Evolutionary conservation across 306 rosid species (phyloP).

Genomic region (Casuarina cunninghamiana): DNA sequence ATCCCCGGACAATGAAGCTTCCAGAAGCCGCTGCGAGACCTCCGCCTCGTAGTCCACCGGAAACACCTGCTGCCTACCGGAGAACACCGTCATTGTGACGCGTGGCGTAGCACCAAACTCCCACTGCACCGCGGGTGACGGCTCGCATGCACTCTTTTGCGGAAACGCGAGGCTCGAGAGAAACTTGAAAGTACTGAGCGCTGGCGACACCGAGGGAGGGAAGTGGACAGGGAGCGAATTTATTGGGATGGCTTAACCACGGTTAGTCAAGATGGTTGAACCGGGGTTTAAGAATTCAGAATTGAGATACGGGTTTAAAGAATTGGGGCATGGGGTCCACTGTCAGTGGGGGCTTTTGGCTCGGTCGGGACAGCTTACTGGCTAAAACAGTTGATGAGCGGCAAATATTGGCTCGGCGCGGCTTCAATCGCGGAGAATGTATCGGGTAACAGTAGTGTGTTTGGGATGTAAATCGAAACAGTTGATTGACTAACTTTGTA

Average conservation of each 20-base stretch:
- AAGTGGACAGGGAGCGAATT: conserved; percentile 17
- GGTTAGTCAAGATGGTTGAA: conserved; percentile 5
- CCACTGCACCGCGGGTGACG: conserved; percentile 19
- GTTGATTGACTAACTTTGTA: neutral
- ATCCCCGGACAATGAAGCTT: conserved; percentile 78
- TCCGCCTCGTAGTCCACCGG: conserved; percentile 81
- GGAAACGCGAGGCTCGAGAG: conserved; percentile 43
- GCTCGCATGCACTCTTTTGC: conserved; percentile 25
- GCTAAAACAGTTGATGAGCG: neutral
- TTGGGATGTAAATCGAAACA: neutral
- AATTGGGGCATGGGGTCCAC: neutral
- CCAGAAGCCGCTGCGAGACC: conserved; percentile 77
- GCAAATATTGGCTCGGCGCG: conserved; percentile 8
- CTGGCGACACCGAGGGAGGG: conserved; percentile 26
- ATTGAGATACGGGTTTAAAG: neutral
- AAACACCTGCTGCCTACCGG: conserved; percentile 77
- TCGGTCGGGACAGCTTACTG: neutral
- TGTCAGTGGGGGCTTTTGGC: neutral
- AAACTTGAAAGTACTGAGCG: conserved; percentile 70
- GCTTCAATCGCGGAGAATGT: neutral
- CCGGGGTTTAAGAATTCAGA: neutral
- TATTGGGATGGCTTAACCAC: conserved; percentile 36
- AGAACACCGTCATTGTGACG: conserved; percentile 70
- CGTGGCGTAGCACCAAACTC: neutral
- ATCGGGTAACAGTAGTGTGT: neutral